A percentile compares a stretch with the other conserved stretches of the same genome.
Evolutionary conservation across 306 rosid species (phyloP).

Genomic region (Pterocarpus macrocarpus): DNA sequence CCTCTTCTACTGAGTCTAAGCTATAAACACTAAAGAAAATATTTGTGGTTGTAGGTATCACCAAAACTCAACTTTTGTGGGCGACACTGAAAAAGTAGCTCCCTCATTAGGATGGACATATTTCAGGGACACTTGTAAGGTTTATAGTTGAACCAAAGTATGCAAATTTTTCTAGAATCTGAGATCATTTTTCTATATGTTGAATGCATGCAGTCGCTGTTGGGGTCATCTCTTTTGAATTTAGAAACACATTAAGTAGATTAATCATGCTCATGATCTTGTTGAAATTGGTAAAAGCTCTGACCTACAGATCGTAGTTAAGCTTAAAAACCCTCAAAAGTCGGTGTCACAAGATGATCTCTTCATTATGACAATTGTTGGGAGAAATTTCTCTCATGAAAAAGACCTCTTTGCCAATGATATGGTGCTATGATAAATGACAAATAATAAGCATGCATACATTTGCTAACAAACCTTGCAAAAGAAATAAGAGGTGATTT

Average conservation of each 20-base stretch:
- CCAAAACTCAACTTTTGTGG: constrained; percentile 40
- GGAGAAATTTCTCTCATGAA: constrained; percentile 35
- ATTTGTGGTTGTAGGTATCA: constrained; percentile 16
- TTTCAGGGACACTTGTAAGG: constrained; percentile 38
- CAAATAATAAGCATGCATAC: constrained; percentile 35
- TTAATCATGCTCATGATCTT: constrained; percentile 47
- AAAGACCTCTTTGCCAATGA: constrained; percentile 44
- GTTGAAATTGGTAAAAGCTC: constrained; percentile 41
- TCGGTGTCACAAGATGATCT: constrained; percentile 51
- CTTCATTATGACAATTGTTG: constrained; percentile 47
- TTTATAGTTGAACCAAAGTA: constrained; percentile 28
- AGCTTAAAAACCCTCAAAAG: constrained; percentile 48
- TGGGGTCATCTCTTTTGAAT: constrained; percentile 33
- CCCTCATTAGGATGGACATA: constrained; percentile 42
- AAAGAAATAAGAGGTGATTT: constrained; percentile 29
- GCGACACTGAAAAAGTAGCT: constrained; percentile 48
- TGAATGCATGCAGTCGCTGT: constrained; percentile 35
- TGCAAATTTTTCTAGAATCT: constrained; percentile 25
- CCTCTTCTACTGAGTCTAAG: constrained; percentile 39
- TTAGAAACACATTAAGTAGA: constrained; percentile 43
- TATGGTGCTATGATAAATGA: constrained; percentile 24
- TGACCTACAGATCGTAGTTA: constrained; percentile 42
- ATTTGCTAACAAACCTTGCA: constrained; percentile 25
- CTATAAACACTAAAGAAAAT: constrained; percentile 29
- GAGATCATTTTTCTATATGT: constrained; percentile 51